Evolutionary conservation across 148 eudicot species (phyloP), one percentile per base, ranked within the genome.

Genomic region (Cornus controversa): DNA sequence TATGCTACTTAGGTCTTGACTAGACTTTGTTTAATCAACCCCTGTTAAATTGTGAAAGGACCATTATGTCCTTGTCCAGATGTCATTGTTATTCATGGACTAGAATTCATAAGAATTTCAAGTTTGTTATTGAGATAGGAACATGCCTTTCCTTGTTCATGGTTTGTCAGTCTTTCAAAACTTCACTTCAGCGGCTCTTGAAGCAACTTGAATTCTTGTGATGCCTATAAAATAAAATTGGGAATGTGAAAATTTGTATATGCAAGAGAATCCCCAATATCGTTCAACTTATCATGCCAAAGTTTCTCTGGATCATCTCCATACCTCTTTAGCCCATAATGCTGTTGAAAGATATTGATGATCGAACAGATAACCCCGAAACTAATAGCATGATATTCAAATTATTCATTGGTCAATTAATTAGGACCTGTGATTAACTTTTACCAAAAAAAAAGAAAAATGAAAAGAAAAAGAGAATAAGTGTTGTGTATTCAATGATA

Each of bases 151-250:
- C 23, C 3, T 23, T 62, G 76, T 62, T 45, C 20, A 62, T 24
- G 67, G 23, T 6, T 8, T 36, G 15, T 22, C 14, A 37, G 53
- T 50, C 10, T 15, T 57, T 29, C 24, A 11, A 6, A 54, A 72
- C 27, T 47, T 10, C 62, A 27, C 18, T 50, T 27, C 25, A 22
- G 8, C 28, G 9, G 23, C 47, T 64, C 28, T 70, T 65, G 77
- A 66, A 57, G 53, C 66, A 77, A 77, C 66, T 31, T 34, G 16
- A 73, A 29, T 73, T 29, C 45, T 73, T 73, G 37, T 66, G 24
- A 42, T 66, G 68, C 14, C 18, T 18, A 42, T 23, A 29, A 13
- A 27, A 42, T 23, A 53, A 13, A 67, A 29, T 53, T 45, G 5
- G 5, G 63, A 76, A 18, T 34, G 36, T 76, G 47, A 22, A 28